Evolutionary conservation across 345 rosid species (phyloP), one percentile per base, ranked within the genome.

Genomic region (Ceriops zippeliana): DNA sequence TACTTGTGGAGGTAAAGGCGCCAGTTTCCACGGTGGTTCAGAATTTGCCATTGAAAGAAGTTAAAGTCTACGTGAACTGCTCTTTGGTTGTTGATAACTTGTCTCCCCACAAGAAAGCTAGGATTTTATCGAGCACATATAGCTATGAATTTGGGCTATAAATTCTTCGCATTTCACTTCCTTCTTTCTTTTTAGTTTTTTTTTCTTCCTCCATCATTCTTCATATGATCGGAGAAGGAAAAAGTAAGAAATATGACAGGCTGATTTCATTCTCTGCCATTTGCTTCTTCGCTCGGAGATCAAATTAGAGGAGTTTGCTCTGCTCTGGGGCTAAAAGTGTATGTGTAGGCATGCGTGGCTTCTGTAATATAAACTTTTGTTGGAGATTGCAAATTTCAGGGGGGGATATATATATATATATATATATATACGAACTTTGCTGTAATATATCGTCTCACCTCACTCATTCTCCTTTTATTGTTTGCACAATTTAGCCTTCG

Each of bases 81-180:
- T 53, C 76, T 34, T 58, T 85, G 79, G 76, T 85, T 61, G 82
- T 87, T 28, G 84, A 85, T 76, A 87, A 52, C 73, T 56, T 87
- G 75, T 28, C 73, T 3, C 77, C 81, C 0, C 68, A 60, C 19
- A 76, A 75, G 77, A 28, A 73, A 67, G 73, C 74, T 2, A 47
- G 51, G 54, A 73, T 85, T 31, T 19, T 87, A 30, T 82, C 86
- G 5, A 67, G 65, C 2, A 42, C 22, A 3, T 86, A 82, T 67
- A 1, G 5, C 10, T 82, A 80, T 61, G 19, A 61, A 1, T 6
- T 81, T 27, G 52, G 42, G 32, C 27, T 80, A 11, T 58, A 71
- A 57, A 46, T 61, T 31, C 21, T 21, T 47, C 4, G 11, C 6
- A 27, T 10, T 8, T 11, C 30, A 6, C 53, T 52, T 17, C n/a